phyloP scores from a whole-genome alignment of 257 asterid genomes.

The Solanum dulcamara region DNA sequence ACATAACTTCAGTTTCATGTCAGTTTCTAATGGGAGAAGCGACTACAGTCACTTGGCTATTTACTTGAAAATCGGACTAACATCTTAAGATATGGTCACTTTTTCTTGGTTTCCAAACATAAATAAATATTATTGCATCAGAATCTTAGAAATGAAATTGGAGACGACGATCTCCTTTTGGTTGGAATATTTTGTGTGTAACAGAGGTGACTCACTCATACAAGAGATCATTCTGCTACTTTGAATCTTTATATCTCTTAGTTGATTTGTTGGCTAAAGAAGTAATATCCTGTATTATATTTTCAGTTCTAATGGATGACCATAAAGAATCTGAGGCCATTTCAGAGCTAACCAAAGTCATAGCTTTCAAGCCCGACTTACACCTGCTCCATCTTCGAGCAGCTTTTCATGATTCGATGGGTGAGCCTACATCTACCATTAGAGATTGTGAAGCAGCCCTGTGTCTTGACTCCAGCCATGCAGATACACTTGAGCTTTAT shows the following conservation, averaged over 20 bases:
- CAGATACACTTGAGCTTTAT: conserved; percentile 60
- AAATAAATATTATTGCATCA: not conserved
- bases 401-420: conserved; percentile 84
- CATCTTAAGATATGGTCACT: not conserved
- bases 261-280: not conserved
- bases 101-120: not conserved
- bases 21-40: not conserved
- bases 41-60: not conserved
- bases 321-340: conserved; percentile 82
- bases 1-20: not conserved
- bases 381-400: conserved; percentile 92
- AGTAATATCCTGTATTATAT: not conserved
- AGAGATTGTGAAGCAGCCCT: conserved; percentile 86
- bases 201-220: not conserved
- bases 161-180: not conserved
- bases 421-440: conserved; percentile 43
- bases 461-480: conserved; percentile 71
- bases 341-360: conserved; percentile 65
- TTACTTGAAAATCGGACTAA: not conserved
- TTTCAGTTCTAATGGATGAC: conserved; percentile 84
- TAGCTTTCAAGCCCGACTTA: conserved; percentile 72
- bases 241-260: not conserved
- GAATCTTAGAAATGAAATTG: not conserved
- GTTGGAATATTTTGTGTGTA: not conserved
- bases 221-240: not conserved